Evolutionary conservation across 441 rosid species (phyloP).

Genomic region (Dalechampia spathulata): DNA sequence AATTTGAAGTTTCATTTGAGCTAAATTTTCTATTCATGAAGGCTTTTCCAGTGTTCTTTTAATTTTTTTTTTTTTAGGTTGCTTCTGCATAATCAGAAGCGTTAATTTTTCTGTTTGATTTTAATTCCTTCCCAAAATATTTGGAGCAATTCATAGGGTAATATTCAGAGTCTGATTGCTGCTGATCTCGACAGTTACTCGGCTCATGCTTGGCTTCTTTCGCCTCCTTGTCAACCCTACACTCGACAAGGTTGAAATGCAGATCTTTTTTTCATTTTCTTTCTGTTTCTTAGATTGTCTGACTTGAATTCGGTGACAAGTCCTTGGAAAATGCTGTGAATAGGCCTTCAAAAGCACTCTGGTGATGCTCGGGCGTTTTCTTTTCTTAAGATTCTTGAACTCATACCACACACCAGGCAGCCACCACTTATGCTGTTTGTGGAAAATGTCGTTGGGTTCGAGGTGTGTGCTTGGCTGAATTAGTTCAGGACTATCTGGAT

Average conservation of each 20-base stretch:
- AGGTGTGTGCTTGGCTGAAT: slow-evolving; percentile 40
- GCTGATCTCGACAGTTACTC: slow-evolving; percentile 61
- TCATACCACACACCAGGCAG: slow-evolving; percentile 42
- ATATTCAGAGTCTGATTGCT: slow-evolving; percentile 79
- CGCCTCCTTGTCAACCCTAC: slow-evolving; percentile 98
- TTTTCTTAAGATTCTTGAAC: slow-evolving; percentile 84
- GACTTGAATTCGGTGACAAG: not conserved
- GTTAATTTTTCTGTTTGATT: not conserved
- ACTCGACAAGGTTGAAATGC: slow-evolving; percentile 74
- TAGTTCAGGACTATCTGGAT: slow-evolving; percentile 3
- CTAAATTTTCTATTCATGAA: too few species aligned
- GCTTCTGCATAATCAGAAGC: not conserved
- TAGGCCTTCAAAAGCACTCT: slow-evolving; percentile 93
- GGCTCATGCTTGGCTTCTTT: slow-evolving; percentile 92
- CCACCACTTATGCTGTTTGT: slow-evolving; percentile 75
- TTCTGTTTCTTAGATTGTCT: not conserved
- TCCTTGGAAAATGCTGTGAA: not conserved
- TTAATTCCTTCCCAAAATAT: too few species aligned
- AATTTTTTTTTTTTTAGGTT: not conserved
- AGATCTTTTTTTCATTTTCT: not conserved
- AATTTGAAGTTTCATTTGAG: too few species aligned
- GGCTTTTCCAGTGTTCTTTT: too few species aligned
- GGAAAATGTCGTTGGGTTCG: slow-evolving; percentile 96
- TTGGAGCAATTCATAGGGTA: slow-evolving; percentile 42
- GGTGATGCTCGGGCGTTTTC: slow-evolving; percentile 89